phyloP scores from a whole-genome alignment of 495 filamentous ascomycete species.

The Penicillium angulare region DNA sequence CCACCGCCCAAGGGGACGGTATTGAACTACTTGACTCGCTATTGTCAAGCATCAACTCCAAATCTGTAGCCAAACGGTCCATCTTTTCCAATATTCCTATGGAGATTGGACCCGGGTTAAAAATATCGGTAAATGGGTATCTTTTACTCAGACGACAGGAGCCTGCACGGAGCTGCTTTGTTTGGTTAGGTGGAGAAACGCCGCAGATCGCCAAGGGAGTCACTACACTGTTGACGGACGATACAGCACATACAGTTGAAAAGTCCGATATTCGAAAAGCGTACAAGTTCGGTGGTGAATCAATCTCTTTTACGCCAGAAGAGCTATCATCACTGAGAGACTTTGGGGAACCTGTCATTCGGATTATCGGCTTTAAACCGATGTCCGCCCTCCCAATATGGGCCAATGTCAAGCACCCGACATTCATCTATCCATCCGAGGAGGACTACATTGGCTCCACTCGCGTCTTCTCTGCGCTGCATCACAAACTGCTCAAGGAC shows the following conservation, averaged over 20 bases:
- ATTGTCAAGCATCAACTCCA: slow-evolving; percentile 86
- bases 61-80: slow-evolving; percentile 81
- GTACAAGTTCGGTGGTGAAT: slow-evolving; percentile 92
- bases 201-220: slow-evolving; percentile 73
- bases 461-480: slow-evolving; percentile 86
- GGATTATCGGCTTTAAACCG: slow-evolving; percentile 93
- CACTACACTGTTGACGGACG: slow-evolving; percentile 70
- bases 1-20: slow-evolving; percentile 63
- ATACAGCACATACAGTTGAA: slow-evolving; percentile 71
- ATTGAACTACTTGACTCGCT: slow-evolving; percentile 78
- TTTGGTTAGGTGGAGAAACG: slow-evolving; percentile 81
- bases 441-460: slow-evolving; percentile 86
- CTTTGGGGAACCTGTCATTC: slow-evolving; percentile 78
- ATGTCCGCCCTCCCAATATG: slow-evolving; percentile 72
- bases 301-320: slow-evolving; percentile 79
- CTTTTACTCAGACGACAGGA: slow-evolving; percentile 81
- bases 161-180: slow-evolving; percentile 74
- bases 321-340: slow-evolving; percentile 73
- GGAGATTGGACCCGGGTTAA: slow-evolving; percentile 80
- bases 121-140: slow-evolving; percentile 90
- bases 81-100: slow-evolving; percentile 82
- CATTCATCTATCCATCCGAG: slow-evolving; percentile 94
- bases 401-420: slow-evolving; percentile 81
- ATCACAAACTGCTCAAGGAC: slow-evolving; percentile 76
- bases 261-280: slow-evolving; percentile 84